Conservation (phyloP, 208 protist species). For the Vickermania ingenoplastis region DNA sequence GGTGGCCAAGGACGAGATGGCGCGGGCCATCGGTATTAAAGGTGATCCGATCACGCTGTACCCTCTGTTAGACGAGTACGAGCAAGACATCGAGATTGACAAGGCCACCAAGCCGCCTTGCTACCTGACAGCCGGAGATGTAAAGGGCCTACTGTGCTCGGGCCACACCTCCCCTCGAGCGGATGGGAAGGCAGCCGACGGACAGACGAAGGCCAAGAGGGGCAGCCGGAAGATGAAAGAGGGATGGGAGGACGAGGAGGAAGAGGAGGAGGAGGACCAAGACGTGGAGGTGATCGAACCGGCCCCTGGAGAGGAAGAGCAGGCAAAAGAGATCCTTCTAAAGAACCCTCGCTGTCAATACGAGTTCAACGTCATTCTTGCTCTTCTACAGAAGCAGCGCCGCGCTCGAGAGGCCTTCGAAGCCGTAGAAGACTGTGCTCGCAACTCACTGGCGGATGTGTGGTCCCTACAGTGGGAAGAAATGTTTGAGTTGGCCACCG, state of each 20-base stretch:
- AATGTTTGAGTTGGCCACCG: slow-evolving; percentile 6
- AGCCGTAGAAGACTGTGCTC: slow-evolving; percentile 15
- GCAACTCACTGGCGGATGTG: slow-evolving; percentile 20
- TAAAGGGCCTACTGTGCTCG: not conserved
- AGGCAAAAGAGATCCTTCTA: slow-evolving; percentile 2
- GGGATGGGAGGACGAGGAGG: not conserved
- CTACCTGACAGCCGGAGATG: not conserved
- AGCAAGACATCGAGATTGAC: not conserved
- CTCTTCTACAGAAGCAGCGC: slow-evolving; percentile 6
- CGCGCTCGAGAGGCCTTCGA: slow-evolving; percentile 9
- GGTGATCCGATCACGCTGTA: not conserved
- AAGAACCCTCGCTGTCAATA: not conserved
- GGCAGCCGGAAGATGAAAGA: not conserved
- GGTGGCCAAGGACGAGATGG: slow-evolving; percentile 8
- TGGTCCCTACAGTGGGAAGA: slow-evolving; percentile 27
- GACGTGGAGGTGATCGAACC: not conserved
- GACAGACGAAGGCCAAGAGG: not conserved
- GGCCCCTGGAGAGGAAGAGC: slow-evolving; percentile 3
- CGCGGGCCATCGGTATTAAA: slow-evolving; percentile 4
- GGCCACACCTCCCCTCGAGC: not conserved
- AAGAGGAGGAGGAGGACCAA: not conserved
- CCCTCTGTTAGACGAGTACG: slow-evolving; percentile 4
- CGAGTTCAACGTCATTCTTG: slow-evolving; percentile 5
- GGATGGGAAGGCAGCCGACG: not conserved
- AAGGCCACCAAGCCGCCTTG: not conserved